A percentile compares a stretch with the other conserved stretches of the same genome.
Conservation (phyloP, 2,329 filamentous ascomycete species). For the Xylariaceae sp. region DNA sequence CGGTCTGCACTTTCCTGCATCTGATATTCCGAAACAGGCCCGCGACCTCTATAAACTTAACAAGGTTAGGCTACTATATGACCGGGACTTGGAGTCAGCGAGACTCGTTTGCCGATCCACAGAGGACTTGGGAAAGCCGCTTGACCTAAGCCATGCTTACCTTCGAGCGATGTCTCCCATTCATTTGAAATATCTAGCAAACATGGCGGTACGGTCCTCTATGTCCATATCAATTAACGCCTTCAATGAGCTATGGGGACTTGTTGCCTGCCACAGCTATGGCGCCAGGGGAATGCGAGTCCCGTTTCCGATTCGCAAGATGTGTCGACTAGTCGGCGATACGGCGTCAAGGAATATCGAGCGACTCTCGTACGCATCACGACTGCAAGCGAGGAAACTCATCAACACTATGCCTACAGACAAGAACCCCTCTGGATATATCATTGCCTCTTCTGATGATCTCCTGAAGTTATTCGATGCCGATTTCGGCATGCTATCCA, state of each 20-base stretch:
- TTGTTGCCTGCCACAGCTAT: slow-evolving; percentile 86
- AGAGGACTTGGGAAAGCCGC: slow-evolving; percentile 71
- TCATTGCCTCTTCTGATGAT: slow-evolving; percentile 86
- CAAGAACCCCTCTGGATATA: slow-evolving; percentile 84
- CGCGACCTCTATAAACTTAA: slow-evolving; percentile 90
- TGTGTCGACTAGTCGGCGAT: slow-evolving; percentile 87
- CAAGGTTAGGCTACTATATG: slow-evolving; percentile 85
- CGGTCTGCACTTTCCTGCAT: slow-evolving; percentile 84
- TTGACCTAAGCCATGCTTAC: slow-evolving; percentile 85
- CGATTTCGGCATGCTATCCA: slow-evolving; percentile 83
- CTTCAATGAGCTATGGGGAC: slow-evolving; percentile 82
- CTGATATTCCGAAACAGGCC: slow-evolving; percentile 83
- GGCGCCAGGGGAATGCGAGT: slow-evolving; percentile 81
- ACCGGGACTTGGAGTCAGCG: slow-evolving; percentile 78
- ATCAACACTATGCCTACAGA: slow-evolving; percentile 84
- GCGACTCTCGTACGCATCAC: slow-evolving; percentile 80
- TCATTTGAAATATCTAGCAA: slow-evolving; percentile 81
- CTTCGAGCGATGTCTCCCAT: slow-evolving; percentile 89
- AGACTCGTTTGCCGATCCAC: slow-evolving; percentile 77
- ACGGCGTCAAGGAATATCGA: slow-evolving; percentile 87
- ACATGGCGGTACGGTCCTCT: slow-evolving; percentile 90
- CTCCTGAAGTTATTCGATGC: slow-evolving; percentile 82
- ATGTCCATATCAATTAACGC: slow-evolving; percentile 95
- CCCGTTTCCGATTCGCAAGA: slow-evolving; percentile 87
- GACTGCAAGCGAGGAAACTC: slow-evolving; percentile 82